Evolutionary conservation across 208 protist species (phyloP).

Genomic region (Angomonas deanei): DNA sequence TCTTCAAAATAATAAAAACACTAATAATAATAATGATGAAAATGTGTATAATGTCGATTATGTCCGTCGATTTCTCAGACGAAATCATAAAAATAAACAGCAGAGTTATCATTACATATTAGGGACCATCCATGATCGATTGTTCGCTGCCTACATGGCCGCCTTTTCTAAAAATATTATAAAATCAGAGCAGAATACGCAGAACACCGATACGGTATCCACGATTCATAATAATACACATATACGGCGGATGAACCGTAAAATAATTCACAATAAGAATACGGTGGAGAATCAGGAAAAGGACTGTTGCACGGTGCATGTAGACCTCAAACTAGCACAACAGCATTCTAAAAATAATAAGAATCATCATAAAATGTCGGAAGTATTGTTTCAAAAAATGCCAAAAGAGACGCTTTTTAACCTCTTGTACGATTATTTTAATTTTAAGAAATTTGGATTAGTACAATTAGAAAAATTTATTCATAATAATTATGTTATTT

Average conservation of each 20-base stretch:
- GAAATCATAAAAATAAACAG: background rate
- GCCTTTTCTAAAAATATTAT: conserved; percentile 59
- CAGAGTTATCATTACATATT: conserved; percentile 12
- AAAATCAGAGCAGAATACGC: conserved; percentile 68
- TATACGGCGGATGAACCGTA: background rate
- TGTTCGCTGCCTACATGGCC: conserved; percentile 68
- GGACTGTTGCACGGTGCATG: background rate
- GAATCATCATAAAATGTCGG: background rate
- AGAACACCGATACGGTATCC: conserved; percentile 32
- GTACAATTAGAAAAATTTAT: background rate
- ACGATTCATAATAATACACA: background rate
- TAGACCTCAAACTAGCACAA: background rate
- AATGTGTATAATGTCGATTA: background rate
- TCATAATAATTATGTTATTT: background rate
- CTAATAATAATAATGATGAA: background rate
- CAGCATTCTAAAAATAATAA: too few relatives aligned
- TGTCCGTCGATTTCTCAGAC: background rate
- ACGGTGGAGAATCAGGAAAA: background rate
- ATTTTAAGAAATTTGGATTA: background rate
- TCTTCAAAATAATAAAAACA: background rate
- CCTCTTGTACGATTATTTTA: background rate
- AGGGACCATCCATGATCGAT: conserved; percentile 42
- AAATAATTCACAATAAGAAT: background rate
- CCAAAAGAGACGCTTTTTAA: background rate
- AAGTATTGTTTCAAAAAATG: background rate